These are phyloP conservation scores for Suillus fuscotomentosus DNA, from an alignment of 768 basidiomycete genomes.

Conservation along the genomic window DNA sequence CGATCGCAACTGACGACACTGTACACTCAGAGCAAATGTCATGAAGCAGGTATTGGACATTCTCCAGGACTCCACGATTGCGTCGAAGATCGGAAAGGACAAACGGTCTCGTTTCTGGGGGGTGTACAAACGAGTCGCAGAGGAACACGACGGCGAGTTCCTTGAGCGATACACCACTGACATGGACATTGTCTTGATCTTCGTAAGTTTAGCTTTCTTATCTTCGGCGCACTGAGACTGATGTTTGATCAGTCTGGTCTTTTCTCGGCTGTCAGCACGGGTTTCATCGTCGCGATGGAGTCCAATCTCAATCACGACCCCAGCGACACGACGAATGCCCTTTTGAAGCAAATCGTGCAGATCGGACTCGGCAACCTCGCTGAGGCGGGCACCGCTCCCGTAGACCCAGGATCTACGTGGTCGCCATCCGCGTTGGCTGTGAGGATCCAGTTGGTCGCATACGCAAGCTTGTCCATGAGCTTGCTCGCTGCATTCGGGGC, in stretches of 20 bases:
- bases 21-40: not conserved
- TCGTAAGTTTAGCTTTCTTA: conserved; percentile 10
- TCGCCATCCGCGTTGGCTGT: not conserved
- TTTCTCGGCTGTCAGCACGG: conserved; percentile 13
- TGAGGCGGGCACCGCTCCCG: not conserved
- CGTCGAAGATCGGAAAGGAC: not conserved
- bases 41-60: not conserved
- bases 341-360: conserved; percentile 11
- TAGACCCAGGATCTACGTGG: not conserved
- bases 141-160: conserved; percentile 16
- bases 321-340: conserved; percentile 11
- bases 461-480: conserved; percentile 11
- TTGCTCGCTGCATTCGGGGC: conserved; percentile 16
- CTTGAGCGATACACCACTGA: conserved; percentile 14
- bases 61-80: not conserved
- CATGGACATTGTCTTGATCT: conserved; percentile 19
- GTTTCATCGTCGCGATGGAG: conserved; percentile 11
- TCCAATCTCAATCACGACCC: conserved; percentile 11
- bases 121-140: conserved; percentile 11
- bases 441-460: conserved; percentile 8
- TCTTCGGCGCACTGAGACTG: not conserved
- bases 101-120: conserved; percentile 11
- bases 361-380: conserved; percentile 4
- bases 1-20: not conserved
- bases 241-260: conserved; percentile 10